Evolutionary conservation across 2,329 filamentous ascomycete species (phyloP).

Genomic region (Aureobasidium sp.): DNA sequence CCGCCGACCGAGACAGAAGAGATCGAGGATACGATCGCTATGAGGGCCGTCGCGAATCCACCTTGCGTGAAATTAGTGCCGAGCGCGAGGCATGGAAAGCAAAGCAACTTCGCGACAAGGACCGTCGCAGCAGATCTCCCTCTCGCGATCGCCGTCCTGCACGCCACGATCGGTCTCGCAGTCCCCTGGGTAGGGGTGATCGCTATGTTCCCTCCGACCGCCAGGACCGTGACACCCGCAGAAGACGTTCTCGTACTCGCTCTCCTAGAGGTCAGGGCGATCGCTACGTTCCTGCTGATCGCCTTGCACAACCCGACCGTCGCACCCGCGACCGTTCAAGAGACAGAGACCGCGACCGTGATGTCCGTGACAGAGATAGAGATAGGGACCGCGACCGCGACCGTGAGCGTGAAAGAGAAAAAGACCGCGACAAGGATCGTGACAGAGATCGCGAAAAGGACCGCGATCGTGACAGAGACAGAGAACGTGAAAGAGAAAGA

Average conservation of each 20-base stretch:
- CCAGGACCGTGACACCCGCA: conserved; percentile 31
- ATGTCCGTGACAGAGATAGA: conserved; percentile 8
- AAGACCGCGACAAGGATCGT: conserved; percentile 16
- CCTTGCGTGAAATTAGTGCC: conserved; percentile 24
- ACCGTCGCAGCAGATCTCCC: conserved; percentile 8
- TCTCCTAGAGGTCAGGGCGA: conserved; percentile 9
- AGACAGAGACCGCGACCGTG: conserved; percentile 11
- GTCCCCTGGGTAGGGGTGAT: neutral
- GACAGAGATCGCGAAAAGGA: conserved; percentile 27
- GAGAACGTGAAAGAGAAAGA: conserved; percentile 29
- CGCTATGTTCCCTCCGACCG: conserved; percentile 22
- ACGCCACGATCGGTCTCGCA: conserved; percentile 17
- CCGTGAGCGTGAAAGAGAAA: conserved; percentile 20
- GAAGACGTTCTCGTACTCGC: conserved; percentile 14
- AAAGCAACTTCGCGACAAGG: conserved; percentile 16
- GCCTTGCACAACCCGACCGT: neutral
- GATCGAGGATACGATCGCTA: conserved; percentile 9
- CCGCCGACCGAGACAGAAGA: conserved; percentile 10
- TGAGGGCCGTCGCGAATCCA: conserved; percentile 15
- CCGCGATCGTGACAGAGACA: conserved; percentile 25
- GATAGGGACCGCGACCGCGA: conserved; percentile 16
- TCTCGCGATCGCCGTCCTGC: conserved; percentile 15
- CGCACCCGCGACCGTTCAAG: conserved; percentile 14
- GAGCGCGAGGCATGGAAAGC: conserved; percentile 26
- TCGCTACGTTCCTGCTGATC: conserved; percentile 10